Conservation (phyloP, 164 flowering plant species). For the Platanus orientalis region DNA sequence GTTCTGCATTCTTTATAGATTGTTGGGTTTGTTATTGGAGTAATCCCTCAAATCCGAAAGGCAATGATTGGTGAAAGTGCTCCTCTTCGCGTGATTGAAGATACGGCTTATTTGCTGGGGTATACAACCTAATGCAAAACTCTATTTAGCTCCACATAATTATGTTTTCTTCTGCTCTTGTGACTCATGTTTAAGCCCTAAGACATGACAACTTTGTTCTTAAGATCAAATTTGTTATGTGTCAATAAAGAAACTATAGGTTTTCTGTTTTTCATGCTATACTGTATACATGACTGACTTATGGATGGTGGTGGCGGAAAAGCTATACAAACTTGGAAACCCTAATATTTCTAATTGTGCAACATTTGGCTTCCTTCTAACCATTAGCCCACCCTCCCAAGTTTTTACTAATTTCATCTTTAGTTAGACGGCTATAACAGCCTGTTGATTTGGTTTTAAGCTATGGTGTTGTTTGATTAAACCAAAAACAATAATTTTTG, state of each 20-base stretch:
- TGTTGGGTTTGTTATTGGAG: slow-evolving; percentile 55
- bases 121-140: slow-evolving; percentile 17
- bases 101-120: slow-evolving; percentile 55
- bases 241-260: not conserved
- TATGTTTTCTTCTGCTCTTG: not conserved
- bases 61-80: slow-evolving; percentile 53
- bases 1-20: slow-evolving; percentile 32
- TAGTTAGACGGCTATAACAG: too few relatives aligned
- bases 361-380: too few relatives aligned
- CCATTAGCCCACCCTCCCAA: too few relatives aligned
- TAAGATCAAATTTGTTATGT: too few relatives aligned
- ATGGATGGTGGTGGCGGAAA: not conserved
- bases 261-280: not conserved
- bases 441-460: too few relatives aligned
- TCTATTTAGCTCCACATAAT: too few relatives aligned
- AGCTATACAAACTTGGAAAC: too few relatives aligned
- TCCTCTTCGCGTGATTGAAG: slow-evolving; percentile 65
- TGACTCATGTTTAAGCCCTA: not conserved
- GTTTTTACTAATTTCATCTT: too few relatives aligned
- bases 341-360: too few relatives aligned
- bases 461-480: too few relatives aligned
- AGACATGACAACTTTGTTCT: not conserved
- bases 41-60: slow-evolving; percentile 42
- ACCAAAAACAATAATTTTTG: too few relatives aligned
- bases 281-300: not conserved